These are phyloP conservation scores for Barnettozyma populi DNA, from an alignment of 805 yeast genomes.

Conservation along the genomic window DNA sequence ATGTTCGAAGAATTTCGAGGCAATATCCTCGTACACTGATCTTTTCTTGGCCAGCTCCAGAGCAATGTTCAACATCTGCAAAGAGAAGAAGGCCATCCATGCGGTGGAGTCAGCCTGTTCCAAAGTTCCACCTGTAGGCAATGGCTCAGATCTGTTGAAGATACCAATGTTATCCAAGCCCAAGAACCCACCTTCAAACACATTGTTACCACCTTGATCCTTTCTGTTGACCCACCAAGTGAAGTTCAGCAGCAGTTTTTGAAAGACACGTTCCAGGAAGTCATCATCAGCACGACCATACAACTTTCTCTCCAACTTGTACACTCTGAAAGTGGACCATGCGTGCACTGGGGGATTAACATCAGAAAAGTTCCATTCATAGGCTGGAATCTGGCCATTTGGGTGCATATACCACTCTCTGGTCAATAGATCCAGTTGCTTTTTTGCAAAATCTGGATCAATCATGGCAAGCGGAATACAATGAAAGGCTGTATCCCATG, in stretches of 20 bases:
- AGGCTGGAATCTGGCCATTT: slow-evolving; percentile 95
- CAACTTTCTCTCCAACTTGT: slow-evolving; percentile 80
- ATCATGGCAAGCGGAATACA: slow-evolving; percentile 89
- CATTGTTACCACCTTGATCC: slow-evolving; percentile 79
- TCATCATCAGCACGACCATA: slow-evolving; percentile 76
- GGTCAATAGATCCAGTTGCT: slow-evolving; percentile 77
- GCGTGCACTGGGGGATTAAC: slow-evolving; percentile 98
- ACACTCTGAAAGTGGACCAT: slow-evolving; percentile 87
- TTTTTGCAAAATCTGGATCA: slow-evolving; percentile 88
- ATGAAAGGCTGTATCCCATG: slow-evolving; percentile 97
- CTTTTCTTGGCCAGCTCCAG: slow-evolving; percentile 82
- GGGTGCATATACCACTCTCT: slow-evolving; percentile 98
- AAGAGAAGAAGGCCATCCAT: slow-evolving; percentile 92
- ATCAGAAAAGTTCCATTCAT: slow-evolving; percentile 93
- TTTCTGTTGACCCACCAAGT: slow-evolving; percentile 98
- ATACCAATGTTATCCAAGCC: slow-evolving; percentile 92
- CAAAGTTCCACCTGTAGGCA: slow-evolving; percentile 85
- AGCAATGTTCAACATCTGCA: slow-evolving; percentile 90
- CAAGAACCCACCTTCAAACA: slow-evolving; percentile 90
- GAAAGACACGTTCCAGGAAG: slow-evolving; percentile 89
- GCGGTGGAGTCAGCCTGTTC: slow-evolving; percentile 97
- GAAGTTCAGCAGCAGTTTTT: slow-evolving; percentile 79
- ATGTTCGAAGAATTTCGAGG: slow-evolving; percentile 91
- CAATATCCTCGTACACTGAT: slow-evolving; percentile 87
- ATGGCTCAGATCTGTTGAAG: slow-evolving; percentile 86